A percentile compares a stretch with the other conserved stretches of the same genome.
Evolutionary conservation across 257 asterid genomes (phyloP).

Genomic region (Craterostigma plantagineum): DNA sequence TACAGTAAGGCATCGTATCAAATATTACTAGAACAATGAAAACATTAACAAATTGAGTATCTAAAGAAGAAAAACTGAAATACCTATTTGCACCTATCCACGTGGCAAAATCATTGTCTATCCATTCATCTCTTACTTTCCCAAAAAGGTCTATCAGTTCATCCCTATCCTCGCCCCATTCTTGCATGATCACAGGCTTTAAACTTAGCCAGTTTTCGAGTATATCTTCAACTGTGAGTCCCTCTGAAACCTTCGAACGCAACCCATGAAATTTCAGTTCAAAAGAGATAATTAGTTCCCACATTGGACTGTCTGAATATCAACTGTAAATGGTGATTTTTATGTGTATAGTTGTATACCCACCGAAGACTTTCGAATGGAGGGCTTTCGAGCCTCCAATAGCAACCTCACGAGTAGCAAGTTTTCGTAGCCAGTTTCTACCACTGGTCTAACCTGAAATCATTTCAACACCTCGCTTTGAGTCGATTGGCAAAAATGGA

Average conservation of each 20-base stretch:
- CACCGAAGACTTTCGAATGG: conserved; percentile 71
- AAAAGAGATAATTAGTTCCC: too few relatives aligned
- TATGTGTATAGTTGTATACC: conserved; percentile 13
- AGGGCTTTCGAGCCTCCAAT: conserved; percentile 54
- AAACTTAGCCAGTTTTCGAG: conserved; percentile 62
- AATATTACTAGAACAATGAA: not conserved
- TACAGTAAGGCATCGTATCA: conserved; percentile 2
- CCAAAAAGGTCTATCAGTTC: conserved; percentile 47
- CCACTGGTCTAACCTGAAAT: conserved; percentile 84
- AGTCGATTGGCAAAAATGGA: too few relatives aligned
- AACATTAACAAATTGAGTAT: not conserved
- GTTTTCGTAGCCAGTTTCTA: conserved; percentile 93
- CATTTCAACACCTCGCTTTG: too few relatives aligned
- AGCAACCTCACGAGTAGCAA: conserved; percentile 77
- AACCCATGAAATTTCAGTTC: not conserved
- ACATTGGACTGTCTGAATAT: conserved; percentile 1
- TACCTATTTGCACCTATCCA: conserved; percentile 68
- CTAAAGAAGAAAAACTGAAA: not conserved
- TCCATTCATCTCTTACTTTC: conserved; percentile 63
- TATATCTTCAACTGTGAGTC: conserved; percentile 46
- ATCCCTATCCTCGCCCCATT: conserved; percentile 71
- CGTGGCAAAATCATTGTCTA: conserved; percentile 34
- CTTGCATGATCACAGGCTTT: conserved; percentile 69
- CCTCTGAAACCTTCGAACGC: conserved; percentile 58
- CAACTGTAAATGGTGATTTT: conserved; percentile 13